A percentile compares a stretch with the other conserved stretches of the same genome.
Conservation (phyloP, 2,329 filamentous ascomycete genomes). For the Colletotrichum eleusines region DNA sequence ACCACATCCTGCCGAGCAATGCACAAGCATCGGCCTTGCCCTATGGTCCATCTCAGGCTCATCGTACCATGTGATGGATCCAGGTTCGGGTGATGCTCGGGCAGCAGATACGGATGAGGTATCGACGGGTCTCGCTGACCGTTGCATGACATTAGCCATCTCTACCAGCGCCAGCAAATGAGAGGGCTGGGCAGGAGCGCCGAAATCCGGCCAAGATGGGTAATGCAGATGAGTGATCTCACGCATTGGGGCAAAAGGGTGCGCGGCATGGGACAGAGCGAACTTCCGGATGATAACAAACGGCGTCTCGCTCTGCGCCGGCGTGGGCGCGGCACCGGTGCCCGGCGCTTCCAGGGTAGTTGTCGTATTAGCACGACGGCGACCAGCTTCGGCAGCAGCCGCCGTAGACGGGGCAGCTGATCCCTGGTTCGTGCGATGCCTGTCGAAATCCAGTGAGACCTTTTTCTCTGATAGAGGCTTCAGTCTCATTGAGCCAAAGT, state of each 20-base stretch:
- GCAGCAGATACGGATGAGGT: slow-evolving; percentile 53
- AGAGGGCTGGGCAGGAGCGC: slow-evolving; percentile 87
- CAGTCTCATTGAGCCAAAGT: slow-evolving; percentile 83
- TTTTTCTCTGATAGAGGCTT: slow-evolving; percentile 85
- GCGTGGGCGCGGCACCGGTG: slow-evolving; percentile 44
- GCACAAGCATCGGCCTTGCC: slow-evolving; percentile 83
- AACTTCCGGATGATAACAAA: slow-evolving; percentile 90
- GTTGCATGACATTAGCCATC: slow-evolving; percentile 82
- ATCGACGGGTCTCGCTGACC: slow-evolving; percentile 63
- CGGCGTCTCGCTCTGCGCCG: slow-evolving; percentile 67
- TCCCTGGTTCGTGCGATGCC: slow-evolving; percentile 53
- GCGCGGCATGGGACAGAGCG: slow-evolving; percentile 78
- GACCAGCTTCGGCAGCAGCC: slow-evolving; percentile 39
- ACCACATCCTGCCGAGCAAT: slow-evolving; percentile 96
- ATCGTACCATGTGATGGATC: slow-evolving; percentile 62
- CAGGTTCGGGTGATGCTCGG: slow-evolving; percentile 46
- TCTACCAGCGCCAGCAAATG: slow-evolving; percentile 93
- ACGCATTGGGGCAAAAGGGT: slow-evolving; percentile 87
- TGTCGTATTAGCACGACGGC: slow-evolving; percentile 49
- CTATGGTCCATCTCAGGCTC: slow-evolving; percentile 68
- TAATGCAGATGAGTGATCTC: slow-evolving; percentile 97
- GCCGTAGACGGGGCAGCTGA: slow-evolving; percentile 41
- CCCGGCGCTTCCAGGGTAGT: slow-evolving; percentile 47
- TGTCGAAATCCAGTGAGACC: slow-evolving; percentile 79
- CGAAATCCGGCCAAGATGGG: slow-evolving; percentile 97